These are phyloP conservation scores for Takakia lepidozioides DNA, from an alignment of 225 moss, liverwort and hornwort genomes.

Conservation along the genomic window DNA sequence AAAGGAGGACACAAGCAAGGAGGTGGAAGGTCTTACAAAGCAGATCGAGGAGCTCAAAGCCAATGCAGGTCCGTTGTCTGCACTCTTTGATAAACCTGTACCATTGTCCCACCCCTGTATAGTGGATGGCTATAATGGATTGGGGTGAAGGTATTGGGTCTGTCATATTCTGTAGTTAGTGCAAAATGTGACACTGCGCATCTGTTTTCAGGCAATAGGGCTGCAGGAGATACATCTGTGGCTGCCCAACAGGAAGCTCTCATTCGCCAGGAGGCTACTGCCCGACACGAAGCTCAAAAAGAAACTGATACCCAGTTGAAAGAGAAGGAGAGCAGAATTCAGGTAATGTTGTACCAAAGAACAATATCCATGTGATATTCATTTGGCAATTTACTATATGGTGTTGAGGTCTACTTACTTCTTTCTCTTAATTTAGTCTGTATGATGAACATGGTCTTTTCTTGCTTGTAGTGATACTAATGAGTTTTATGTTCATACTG, in stretches of 20 bases:
- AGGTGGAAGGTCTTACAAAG: constrained; percentile 60
- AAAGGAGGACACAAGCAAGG: constrained; percentile 65
- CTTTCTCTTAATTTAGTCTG: not conserved
- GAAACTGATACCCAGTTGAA: constrained; percentile 57
- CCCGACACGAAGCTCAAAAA: constrained; percentile 55
- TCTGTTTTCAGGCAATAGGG: constrained; percentile 36
- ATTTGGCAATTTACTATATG: not conserved
- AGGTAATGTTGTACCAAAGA: constrained; percentile 28
- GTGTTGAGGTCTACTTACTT: not conserved
- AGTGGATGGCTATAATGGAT: too few relatives aligned
- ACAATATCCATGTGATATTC: not conserved
- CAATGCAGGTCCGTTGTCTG: constrained; percentile 47
- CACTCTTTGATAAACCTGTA: not conserved
- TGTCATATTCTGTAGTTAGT: not conserved
- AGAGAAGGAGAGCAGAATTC: constrained; percentile 85
- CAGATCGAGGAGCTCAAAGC: constrained; percentile 76
- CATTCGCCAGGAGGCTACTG: constrained; percentile 43
- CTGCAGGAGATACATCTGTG: constrained; percentile 35
- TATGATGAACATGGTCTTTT: too few relatives aligned
- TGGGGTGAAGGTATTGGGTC: too few relatives aligned
- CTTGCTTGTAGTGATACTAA: not conserved
- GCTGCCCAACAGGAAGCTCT: constrained; percentile 14
- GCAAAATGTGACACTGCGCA: not conserved
- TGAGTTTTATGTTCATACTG: not conserved
- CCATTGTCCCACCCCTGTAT: too few relatives aligned